A percentile compares a stretch with the other conserved stretches of the same genome.
phyloP scores from a whole-genome alignment of 805 yeast genomes.

The Candida khao-thaluensis region DNA sequence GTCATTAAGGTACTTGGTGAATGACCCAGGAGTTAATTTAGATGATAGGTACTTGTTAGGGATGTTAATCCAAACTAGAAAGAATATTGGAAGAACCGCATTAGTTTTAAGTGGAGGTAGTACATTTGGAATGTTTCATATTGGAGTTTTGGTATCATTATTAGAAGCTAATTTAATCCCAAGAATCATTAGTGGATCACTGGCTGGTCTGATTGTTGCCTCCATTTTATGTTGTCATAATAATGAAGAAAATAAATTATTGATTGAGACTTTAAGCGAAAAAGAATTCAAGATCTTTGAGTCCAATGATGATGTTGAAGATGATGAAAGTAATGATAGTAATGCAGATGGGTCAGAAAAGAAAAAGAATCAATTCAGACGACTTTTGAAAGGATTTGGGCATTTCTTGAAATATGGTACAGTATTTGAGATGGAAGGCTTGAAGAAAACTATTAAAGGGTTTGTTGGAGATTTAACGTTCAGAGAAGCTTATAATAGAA shows the following conservation, averaged over 20 bases:
- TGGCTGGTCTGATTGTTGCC: slow-evolving; percentile 95
- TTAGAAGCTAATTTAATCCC: slow-evolving; percentile 77
- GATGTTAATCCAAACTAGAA: slow-evolving; percentile 81
- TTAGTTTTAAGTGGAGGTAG: slow-evolving; percentile 95
- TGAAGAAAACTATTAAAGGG: slow-evolving; percentile 70
- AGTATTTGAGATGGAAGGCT: slow-evolving; percentile 74
- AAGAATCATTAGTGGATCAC: slow-evolving; percentile 85
- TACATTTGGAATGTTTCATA: slow-evolving; percentile 87
- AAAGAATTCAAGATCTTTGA: slow-evolving; percentile 52
- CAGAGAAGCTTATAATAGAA: slow-evolving; percentile 90
- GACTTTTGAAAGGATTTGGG: slow-evolving; percentile 37
- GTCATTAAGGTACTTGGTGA: slow-evolving; percentile 40
- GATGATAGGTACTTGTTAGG: slow-evolving; percentile 73
- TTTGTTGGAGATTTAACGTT: slow-evolving; percentile 89
- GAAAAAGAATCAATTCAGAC: slow-evolving; percentile 46
- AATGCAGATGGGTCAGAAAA: slow-evolving; percentile 2
- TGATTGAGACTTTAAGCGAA: slow-evolving; percentile 62
- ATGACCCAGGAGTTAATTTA: slow-evolving; percentile 39
- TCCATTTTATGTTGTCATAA: slow-evolving; percentile 80
- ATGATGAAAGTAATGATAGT: slow-evolving; percentile 3
- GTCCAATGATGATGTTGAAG: slow-evolving; percentile 39
- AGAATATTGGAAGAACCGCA: slow-evolving; percentile 92
- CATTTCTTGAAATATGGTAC: slow-evolving; percentile 82
- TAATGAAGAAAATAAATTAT: slow-evolving; percentile 61
- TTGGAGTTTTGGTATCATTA: slow-evolving; percentile 84